Evolutionary conservation across 2,329 filamentous ascomycete genomes (phyloP).

Genomic region (Fusarium torreyae): DNA sequence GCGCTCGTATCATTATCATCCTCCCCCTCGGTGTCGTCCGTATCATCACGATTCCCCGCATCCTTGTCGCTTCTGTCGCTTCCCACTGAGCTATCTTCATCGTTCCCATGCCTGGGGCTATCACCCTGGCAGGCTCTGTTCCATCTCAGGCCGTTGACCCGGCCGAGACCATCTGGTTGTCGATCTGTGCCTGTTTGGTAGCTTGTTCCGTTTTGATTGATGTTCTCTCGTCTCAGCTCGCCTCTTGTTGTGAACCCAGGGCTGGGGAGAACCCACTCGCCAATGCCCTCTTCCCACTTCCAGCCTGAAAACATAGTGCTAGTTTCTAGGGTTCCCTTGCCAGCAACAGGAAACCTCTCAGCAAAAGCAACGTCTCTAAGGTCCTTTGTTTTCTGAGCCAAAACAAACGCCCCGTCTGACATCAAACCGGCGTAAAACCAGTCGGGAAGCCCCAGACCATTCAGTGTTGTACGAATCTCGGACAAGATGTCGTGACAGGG

Average conservation of each 20-base stretch:
- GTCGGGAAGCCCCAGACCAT: conserved; percentile 52
- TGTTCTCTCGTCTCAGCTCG: conserved; percentile 16
- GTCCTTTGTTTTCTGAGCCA: conserved; percentile 68
- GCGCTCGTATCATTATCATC: conserved; percentile 30
- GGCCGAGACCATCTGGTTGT: conserved; percentile 28
- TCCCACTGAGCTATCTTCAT: conserved; percentile 19
- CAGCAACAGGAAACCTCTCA: conserved; percentile 57
- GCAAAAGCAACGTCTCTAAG: conserved; percentile 69
- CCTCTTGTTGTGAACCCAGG: conserved; percentile 33
- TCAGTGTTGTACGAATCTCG: conserved; percentile 59
- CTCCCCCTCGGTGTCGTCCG: conserved; percentile 23
- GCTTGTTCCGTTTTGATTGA: conserved; percentile 15
- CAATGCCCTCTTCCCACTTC: conserved; percentile 60
- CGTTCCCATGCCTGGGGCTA: conserved; percentile 6
- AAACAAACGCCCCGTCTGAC: conserved; percentile 64
- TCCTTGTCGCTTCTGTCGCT: conserved; percentile 33
- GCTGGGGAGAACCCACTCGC: conserved; percentile 56
- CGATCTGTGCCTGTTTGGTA: conserved; percentile 24
- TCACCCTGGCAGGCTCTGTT: conserved; percentile 10
- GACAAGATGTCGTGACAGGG: conserved; percentile 57
- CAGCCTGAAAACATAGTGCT: conserved; percentile 55
- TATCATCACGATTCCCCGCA: conserved; percentile 16
- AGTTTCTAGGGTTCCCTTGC: conserved; percentile 17
- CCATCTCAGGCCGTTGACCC: conserved; percentile 27
- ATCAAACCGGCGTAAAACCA: conserved; percentile 58